phyloP scores from a whole-genome alignment of 2,329 filamentous ascomycete genomes.

The Pyrenophora seminiperda region DNA sequence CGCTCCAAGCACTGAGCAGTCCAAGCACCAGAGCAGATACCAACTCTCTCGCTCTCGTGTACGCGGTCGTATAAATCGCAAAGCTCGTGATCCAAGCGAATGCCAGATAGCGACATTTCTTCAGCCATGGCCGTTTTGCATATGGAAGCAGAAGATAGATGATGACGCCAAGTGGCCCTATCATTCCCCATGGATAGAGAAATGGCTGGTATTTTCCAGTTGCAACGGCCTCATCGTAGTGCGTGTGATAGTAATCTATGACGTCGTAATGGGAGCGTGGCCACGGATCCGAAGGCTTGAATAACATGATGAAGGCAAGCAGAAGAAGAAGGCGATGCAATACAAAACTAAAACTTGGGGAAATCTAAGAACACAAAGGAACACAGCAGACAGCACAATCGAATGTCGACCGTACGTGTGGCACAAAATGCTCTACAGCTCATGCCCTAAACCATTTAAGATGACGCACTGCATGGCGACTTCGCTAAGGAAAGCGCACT shows the following conservation, averaged over 20 bases:
- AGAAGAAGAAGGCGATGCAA: conserved; percentile 4
- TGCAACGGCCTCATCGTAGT: conserved; percentile 48
- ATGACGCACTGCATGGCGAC: conserved; percentile 39
- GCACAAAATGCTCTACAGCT: conserved; percentile 14
- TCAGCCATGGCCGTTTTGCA: conserved; percentile 46
- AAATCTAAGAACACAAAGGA: background rate
- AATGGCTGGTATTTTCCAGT: conserved; percentile 51
- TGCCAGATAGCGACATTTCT: conserved; percentile 51
- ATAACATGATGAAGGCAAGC: conserved; percentile 15
- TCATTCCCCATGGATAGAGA: conserved; percentile 50
- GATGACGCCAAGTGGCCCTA: conserved; percentile 52
- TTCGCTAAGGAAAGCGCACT: conserved; percentile 28
- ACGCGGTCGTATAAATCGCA: conserved; percentile 51
- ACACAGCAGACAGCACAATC: background rate
- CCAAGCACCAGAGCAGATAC: conserved; percentile 62
- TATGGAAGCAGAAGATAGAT: conserved; percentile 59
- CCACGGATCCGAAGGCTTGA: conserved; percentile 26
- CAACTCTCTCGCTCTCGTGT: conserved; percentile 56
- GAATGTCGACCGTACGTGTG: conserved; percentile 12
- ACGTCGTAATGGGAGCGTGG: conserved; percentile 44
- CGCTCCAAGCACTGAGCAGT: conserved; percentile 59
- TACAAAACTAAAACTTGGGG: conserved; percentile 7
- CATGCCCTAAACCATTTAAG: background rate
- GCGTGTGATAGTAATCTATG: conserved; percentile 44
- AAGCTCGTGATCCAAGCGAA: conserved; percentile 53